Conservation (phyloP, 2,329 filamentous ascomycete species). For the Grosmannia huntii region DNA sequence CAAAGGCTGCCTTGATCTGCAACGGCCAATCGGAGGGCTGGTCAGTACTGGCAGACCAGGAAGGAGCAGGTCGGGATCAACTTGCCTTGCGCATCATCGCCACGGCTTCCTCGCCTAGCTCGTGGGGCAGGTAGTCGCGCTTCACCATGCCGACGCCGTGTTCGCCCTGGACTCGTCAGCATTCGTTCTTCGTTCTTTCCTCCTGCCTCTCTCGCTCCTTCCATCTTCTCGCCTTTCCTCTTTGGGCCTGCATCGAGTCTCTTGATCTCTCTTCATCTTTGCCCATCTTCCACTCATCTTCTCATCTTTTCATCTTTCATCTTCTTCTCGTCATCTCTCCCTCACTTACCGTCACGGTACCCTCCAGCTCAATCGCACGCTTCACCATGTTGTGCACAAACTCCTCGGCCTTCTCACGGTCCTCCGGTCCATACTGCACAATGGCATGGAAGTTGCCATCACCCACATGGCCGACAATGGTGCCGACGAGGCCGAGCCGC, state of each 20-base stretch:
- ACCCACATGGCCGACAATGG: constrained; percentile 59
- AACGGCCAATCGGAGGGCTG: neutral
- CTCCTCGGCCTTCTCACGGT: constrained; percentile 53
- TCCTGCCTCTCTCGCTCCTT: neutral
- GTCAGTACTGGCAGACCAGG: neutral
- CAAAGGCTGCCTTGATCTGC: constrained; percentile 64
- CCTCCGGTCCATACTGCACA: constrained; percentile 48
- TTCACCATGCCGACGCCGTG: constrained; percentile 78
- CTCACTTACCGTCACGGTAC: constrained; percentile 55
- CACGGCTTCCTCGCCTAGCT: constrained; percentile 61
- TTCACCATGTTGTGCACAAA: constrained; percentile 78
- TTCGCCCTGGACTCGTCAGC: constrained; percentile 42
- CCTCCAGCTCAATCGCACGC: constrained; percentile 71
- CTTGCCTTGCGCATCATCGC: constrained; percentile 70
- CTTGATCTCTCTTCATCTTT: neutral
- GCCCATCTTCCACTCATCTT: neutral
- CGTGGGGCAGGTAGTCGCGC: constrained; percentile 68
- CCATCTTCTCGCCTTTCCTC: neutral
- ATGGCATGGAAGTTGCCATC: constrained; percentile 57
- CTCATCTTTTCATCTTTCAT: neutral
- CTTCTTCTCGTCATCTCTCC: neutral
- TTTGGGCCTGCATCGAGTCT: neutral
- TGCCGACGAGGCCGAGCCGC: constrained; percentile 59
- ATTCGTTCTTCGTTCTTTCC: neutral
- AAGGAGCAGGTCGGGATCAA: neutral